These are phyloP conservation scores for Termitomyces sp. DNA, from an alignment of 768 basidiomycete species.

Conservation along the genomic window DNA sequence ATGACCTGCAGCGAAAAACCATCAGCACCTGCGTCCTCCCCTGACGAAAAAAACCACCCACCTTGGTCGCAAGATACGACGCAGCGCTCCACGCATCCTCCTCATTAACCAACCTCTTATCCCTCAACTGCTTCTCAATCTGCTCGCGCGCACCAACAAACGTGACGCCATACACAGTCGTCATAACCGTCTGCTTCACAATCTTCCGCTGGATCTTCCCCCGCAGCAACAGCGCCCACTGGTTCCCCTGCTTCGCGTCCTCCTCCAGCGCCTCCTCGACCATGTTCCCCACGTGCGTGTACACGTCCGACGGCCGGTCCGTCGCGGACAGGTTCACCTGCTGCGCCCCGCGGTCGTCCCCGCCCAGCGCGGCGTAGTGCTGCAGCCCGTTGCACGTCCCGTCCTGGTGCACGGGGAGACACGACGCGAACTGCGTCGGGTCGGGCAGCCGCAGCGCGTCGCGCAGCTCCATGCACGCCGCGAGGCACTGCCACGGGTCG, in stretches of 20 bases:
- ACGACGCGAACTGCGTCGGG: conserved; percentile 54
- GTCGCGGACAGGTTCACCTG: conserved; percentile 89
- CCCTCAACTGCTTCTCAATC: conserved; percentile 84
- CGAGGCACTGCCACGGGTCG: conserved; percentile 97
- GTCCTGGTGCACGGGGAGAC: conserved; percentile 94
- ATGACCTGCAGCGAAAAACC: conserved; percentile 44
- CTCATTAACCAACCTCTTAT: conserved; percentile 62
- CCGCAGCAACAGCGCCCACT: conserved; percentile 53
- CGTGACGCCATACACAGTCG: conserved; percentile 97
- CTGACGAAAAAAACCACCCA: conserved; percentile 20
- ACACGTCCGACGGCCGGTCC: conserved; percentile 91
- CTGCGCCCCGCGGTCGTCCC: conserved; percentile 79
- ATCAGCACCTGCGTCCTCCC: neutral
- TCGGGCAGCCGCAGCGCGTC: conserved; percentile 71
- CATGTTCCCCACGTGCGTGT: conserved; percentile 85
- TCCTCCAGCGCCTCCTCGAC: conserved; percentile 63
- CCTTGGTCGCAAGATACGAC: conserved; percentile 76
- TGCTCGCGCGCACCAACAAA: conserved; percentile 93
- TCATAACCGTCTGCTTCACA: conserved; percentile 99
- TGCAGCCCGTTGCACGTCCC: conserved; percentile 98
- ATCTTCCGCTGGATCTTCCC: conserved; percentile 89
- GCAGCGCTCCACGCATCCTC: conserved; percentile 74
- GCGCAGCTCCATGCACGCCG: conserved; percentile 86
- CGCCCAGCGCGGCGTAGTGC: conserved; percentile 97
- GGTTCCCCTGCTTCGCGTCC: conserved; percentile 48